Conservation (phyloP, 768 basidiomycete genomes). For the Epithele typhae region DNA sequence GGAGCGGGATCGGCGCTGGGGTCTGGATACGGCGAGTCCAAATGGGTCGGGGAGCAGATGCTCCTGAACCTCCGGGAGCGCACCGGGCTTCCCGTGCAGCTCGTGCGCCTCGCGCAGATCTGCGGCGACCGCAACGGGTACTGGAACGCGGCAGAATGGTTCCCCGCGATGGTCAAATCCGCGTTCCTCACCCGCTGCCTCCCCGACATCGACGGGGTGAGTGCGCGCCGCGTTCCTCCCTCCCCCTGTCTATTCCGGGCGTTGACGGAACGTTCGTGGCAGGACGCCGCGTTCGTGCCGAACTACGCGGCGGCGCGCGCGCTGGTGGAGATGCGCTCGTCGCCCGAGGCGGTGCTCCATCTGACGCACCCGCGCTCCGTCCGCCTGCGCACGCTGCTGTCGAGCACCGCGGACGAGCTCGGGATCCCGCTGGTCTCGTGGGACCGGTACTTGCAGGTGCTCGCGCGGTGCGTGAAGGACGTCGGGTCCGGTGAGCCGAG, state of each 20-base stretch:
- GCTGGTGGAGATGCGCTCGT: slow-evolving; percentile 26
- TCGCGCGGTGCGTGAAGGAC: too few relatives aligned
- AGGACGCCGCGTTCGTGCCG: slow-evolving; percentile 25
- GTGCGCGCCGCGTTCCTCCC: too few relatives aligned
- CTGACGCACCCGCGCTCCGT: slow-evolving; percentile 37
- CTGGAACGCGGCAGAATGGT: slow-evolving; percentile 35
- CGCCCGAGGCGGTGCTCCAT: slow-evolving; percentile 25
- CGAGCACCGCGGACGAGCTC: slow-evolving; percentile 8
- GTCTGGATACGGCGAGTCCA: slow-evolving; percentile 30
- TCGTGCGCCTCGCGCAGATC: slow-evolving; percentile 36
- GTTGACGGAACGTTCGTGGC: too few relatives aligned
- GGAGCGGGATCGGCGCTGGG: slow-evolving; percentile 20
- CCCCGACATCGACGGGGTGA: slow-evolving; percentile 3
- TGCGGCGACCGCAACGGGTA: slow-evolving; percentile 31
- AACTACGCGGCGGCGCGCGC: slow-evolving; percentile 27
- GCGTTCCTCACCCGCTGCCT: slow-evolving; percentile 3
- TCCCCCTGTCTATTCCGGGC: slow-evolving; percentile 29
- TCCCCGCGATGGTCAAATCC: slow-evolving; percentile 32
- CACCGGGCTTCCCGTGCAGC: slow-evolving; percentile 18
- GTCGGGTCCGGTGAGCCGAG: too few relatives aligned
- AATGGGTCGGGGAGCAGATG: slow-evolving; percentile 28
- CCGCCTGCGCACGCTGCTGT: slow-evolving; percentile 21
- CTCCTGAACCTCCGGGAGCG: slow-evolving; percentile 13
- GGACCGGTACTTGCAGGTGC: slow-evolving; percentile 19
- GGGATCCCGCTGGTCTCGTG: slow-evolving; percentile 21